Percentiles rank a stretch among this genome's conserved stretches.
Conservation (phyloP, 768 basidiomycete genomes). For the Termitomyces heimii region DNA sequence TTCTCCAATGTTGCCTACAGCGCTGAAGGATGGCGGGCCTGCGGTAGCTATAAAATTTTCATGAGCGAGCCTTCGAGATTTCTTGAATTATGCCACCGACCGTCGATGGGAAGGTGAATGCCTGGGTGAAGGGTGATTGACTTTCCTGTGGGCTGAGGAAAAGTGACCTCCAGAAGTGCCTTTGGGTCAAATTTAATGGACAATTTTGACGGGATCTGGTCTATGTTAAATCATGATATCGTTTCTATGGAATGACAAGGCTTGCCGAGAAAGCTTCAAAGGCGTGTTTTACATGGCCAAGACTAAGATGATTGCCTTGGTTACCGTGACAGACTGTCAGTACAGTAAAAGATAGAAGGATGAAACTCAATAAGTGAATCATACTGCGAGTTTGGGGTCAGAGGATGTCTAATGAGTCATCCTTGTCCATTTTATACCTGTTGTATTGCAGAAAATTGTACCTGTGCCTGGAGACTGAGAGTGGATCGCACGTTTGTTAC, state of each 20-base stretch:
- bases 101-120: conserved; percentile 14
- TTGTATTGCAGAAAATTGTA: not conserved
- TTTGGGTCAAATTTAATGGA: conserved; percentile 27
- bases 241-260: not conserved
- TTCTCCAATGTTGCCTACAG: not conserved
- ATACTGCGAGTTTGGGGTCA: not conserved
- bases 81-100: not conserved
- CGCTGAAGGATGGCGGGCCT: not conserved
- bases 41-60: not conserved
- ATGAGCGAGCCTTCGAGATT: not conserved
- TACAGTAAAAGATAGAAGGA: conserved; percentile 8
- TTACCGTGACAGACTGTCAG: conserved; percentile 19
- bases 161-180: conserved; percentile 26
- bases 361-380: conserved; percentile 3
- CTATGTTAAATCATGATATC: not conserved
- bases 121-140: conserved; percentile 21
- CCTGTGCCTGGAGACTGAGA: not conserved
- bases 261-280: not conserved
- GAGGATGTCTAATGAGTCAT: conserved; percentile 5
- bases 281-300: not conserved
- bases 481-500: not conserved
- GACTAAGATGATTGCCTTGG: too few relatives aligned
- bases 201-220: conserved; percentile 27
- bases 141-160: conserved; percentile 17
- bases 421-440: not conserved